Evolutionary conservation across 2,329 filamentous ascomycete species (phyloP).

Genomic region (Sclerotinia spermophila): DNA sequence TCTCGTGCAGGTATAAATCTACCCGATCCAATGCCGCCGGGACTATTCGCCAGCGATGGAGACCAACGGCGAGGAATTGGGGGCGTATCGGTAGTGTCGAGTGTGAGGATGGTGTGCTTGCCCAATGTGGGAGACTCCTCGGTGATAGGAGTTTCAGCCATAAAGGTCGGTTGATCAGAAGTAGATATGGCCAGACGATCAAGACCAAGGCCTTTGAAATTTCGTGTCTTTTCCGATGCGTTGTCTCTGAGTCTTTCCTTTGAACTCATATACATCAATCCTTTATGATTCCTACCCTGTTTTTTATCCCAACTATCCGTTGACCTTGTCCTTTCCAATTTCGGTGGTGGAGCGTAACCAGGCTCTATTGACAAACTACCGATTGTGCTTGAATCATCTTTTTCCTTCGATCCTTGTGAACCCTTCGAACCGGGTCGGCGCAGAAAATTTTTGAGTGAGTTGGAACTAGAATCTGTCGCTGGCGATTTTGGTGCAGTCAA

Average conservation of each 20-base stretch:
- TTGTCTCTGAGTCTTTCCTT: constrained; percentile 62
- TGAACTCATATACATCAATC: constrained; percentile 71
- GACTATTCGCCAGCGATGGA: constrained; percentile 21
- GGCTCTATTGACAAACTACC: constrained; percentile 63
- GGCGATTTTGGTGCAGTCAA: constrained; percentile 60
- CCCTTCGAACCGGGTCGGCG: constrained; percentile 58
- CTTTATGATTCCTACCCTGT: constrained; percentile 49
- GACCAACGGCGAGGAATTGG: constrained; percentile 2
- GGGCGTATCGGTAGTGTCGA: constrained; percentile 2
- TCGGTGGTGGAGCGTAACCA: constrained; percentile 44
- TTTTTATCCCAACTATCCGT: constrained; percentile 62
- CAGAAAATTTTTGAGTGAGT: constrained; percentile 58
- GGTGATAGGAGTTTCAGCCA: constrained; percentile 39
- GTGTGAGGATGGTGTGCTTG: background rate
- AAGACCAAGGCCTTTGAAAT: constrained; percentile 39
- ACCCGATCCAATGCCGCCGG: constrained; percentile 36
- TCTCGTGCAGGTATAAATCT: constrained; percentile 62
- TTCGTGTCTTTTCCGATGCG: constrained; percentile 57
- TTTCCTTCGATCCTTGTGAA: constrained; percentile 51
- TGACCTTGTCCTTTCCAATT: constrained; percentile 52
- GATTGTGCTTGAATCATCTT: constrained; percentile 57
- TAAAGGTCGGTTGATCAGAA: constrained; percentile 36
- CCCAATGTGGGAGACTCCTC: constrained; percentile 45
- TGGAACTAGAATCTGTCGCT: constrained; percentile 37
- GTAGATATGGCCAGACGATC: constrained; percentile 30